Conservation (phyloP, 164 flowering plant genomes). For the Annona cherimola region DNA sequence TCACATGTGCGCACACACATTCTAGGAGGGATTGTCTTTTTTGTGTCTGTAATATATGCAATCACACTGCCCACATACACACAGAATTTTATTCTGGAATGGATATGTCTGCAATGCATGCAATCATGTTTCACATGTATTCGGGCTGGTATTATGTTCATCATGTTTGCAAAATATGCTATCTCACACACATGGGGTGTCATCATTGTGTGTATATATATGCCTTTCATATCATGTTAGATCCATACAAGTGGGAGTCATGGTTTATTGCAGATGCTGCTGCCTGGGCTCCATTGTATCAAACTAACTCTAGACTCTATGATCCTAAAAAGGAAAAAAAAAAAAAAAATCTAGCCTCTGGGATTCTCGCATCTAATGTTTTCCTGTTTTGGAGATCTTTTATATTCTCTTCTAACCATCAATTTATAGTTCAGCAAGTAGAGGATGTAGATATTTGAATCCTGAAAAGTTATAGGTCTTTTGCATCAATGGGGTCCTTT, state of each 20-base stretch:
- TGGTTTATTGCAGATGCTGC: neutral
- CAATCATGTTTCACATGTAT: too few species aligned
- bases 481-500: too few species aligned
- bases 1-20: too few species aligned
- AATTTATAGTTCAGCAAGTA: neutral
- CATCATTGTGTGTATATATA: neutral
- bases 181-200: neutral
- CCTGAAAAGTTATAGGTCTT: neutral
- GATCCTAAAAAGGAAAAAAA: neutral
- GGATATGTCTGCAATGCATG: too few species aligned
- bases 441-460: neutral
- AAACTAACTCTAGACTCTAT: neutral
- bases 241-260: neutral
- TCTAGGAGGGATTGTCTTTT: too few species aligned
- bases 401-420: slow-evolving; percentile 4
- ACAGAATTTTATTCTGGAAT: too few species aligned
- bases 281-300: neutral
- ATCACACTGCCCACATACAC: too few species aligned
- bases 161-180: too few species aligned
- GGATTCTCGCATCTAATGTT: neutral
- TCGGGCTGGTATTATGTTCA: too few species aligned
- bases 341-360: too few species aligned
- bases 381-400: neutral
- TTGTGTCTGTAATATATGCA: too few species aligned
- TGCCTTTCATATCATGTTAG: neutral